These are phyloP conservation scores for Stephania cephalantha DNA, from an alignment of 164 flowering plant species.

Conservation along the genomic window DNA sequence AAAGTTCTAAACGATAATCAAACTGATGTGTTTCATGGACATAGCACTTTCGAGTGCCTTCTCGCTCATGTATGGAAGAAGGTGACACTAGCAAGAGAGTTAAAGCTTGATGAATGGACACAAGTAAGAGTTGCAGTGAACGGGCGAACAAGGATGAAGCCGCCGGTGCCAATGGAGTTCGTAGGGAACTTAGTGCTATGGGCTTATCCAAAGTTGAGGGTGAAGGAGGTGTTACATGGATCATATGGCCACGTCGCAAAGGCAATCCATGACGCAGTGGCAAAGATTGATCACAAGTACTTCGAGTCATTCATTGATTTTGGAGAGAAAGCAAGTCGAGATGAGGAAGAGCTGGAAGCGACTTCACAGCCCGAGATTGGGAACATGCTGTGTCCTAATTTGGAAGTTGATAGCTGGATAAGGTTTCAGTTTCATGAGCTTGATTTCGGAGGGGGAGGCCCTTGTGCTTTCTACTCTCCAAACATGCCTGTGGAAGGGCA, in stretches of 20 bases:
- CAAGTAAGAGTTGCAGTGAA: slow-evolving; percentile 20
- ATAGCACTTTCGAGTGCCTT: slow-evolving; percentile 17
- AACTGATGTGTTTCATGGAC: not conserved
- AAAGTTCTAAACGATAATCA: slow-evolving; percentile 2
- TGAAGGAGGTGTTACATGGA: slow-evolving; percentile 12
- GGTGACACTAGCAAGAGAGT: slow-evolving; percentile 12
- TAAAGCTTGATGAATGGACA: slow-evolving; percentile 8
- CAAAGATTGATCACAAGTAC: slow-evolving; percentile 10
- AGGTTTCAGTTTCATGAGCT: slow-evolving; percentile 22
- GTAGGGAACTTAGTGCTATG: slow-evolving; percentile 22
- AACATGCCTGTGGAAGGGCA: slow-evolving; percentile 19
- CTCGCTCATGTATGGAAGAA: slow-evolving; percentile 18
- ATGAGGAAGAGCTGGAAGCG: slow-evolving; percentile 13
- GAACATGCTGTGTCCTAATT: slow-evolving; percentile 13
- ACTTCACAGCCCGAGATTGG: slow-evolving; percentile 15
- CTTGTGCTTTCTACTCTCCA: slow-evolving; percentile 21
- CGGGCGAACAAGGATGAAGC: slow-evolving; percentile 18
- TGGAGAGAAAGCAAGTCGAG: slow-evolving; percentile 4
- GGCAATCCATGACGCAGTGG: slow-evolving; percentile 17
- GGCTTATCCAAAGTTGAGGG: slow-evolving; percentile 20
- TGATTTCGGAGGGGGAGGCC: slow-evolving; percentile 22
- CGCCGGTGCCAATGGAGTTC: slow-evolving; percentile 16
- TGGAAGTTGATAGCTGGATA: slow-evolving; percentile 24
- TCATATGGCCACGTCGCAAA: slow-evolving; percentile 12
- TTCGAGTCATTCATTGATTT: slow-evolving; percentile 20